Evolutionary conservation across 805 yeast genomes (phyloP).

Genomic region (Blastobotrys peoriensis): DNA sequence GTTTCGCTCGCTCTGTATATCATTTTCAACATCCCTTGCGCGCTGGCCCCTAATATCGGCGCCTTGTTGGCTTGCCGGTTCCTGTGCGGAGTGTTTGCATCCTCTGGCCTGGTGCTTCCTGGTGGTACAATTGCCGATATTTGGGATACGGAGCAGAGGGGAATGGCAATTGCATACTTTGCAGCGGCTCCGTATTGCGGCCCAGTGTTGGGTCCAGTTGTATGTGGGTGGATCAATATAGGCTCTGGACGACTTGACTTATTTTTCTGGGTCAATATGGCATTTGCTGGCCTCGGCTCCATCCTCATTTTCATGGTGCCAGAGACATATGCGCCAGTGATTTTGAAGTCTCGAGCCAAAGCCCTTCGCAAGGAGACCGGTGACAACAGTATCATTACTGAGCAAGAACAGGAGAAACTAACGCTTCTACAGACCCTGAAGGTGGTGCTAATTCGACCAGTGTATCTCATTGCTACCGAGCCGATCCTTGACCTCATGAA

Average conservation of each 20-base stretch:
- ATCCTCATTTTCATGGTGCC: slow-evolving; percentile 59
- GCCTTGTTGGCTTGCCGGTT: slow-evolving; percentile 77
- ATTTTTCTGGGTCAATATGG: slow-evolving; percentile 88
- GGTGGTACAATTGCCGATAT: slow-evolving; percentile 91
- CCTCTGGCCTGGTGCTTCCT: slow-evolving; percentile 77
- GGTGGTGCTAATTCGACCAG: slow-evolving; percentile 67
- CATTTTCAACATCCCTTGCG: slow-evolving; percentile 82
- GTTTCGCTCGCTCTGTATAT: slow-evolving; percentile 68
- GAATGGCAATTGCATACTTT: slow-evolving; percentile 84
- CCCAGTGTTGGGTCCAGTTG: slow-evolving; percentile 84
- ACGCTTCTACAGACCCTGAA: slow-evolving; percentile 59
- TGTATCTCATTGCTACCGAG: slow-evolving; percentile 68
- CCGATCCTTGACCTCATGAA: slow-evolving; percentile 83
- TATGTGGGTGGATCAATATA: slow-evolving; percentile 77
- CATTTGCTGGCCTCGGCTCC: slow-evolving; percentile 84
- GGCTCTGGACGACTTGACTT: slow-evolving; percentile 57
- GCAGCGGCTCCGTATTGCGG: slow-evolving; percentile 93
- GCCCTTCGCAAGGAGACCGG: slow-evolving; percentile 74
- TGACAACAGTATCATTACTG: slow-evolving; percentile 82
- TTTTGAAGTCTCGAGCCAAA: slow-evolving; percentile 64
- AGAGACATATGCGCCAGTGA: slow-evolving; percentile 91
- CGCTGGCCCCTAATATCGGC: slow-evolving; percentile 75
- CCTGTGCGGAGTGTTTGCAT: slow-evolving; percentile 78
- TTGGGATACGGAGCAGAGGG: slow-evolving; percentile 75
- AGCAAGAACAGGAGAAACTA: slow-evolving; percentile 85